Evolutionary conservation across 257 asterid genomes (phyloP).

Genomic region (Lycium barbarum): DNA sequence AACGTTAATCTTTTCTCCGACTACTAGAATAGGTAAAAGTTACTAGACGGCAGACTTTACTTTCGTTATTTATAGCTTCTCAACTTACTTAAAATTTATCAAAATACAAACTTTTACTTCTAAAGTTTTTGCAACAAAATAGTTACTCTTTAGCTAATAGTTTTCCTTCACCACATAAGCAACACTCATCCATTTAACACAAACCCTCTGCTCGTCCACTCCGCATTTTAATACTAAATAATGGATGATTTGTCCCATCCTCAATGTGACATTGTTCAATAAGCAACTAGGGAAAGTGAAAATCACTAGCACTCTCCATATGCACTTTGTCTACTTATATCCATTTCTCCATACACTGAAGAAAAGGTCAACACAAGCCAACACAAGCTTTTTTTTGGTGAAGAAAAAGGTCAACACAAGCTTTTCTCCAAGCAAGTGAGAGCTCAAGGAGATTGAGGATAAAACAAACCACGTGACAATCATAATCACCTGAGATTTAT

Average conservation of each 20-base stretch:
- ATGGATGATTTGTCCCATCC: neutral
- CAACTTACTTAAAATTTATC: neutral
- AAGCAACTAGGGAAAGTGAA: neutral
- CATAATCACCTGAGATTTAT: neutral
- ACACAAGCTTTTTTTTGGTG: neutral
- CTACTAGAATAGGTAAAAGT: neutral
- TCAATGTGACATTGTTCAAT: conserved; percentile 2
- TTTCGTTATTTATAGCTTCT: conserved; percentile 6
- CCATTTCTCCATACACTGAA: neutral
- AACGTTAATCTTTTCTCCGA: neutral
- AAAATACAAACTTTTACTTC: neutral
- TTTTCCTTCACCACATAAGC: neutral
- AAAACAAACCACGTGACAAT: neutral
- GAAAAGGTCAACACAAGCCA: neutral
- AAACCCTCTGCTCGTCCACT: neutral
- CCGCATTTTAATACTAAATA: neutral
- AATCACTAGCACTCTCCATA: neutral
- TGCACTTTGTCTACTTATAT: neutral
- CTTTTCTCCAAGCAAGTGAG: neutral
- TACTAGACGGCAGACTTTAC: neutral
- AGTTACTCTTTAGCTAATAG: neutral
- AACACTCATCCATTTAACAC: neutral
- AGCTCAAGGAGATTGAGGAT: neutral
- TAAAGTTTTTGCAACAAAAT: conserved; percentile 5
- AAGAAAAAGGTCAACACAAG: neutral